Evolutionary conservation across 2,329 filamentous ascomycete genomes (phyloP).

Genomic region (Penicillium digitatum): DNA sequence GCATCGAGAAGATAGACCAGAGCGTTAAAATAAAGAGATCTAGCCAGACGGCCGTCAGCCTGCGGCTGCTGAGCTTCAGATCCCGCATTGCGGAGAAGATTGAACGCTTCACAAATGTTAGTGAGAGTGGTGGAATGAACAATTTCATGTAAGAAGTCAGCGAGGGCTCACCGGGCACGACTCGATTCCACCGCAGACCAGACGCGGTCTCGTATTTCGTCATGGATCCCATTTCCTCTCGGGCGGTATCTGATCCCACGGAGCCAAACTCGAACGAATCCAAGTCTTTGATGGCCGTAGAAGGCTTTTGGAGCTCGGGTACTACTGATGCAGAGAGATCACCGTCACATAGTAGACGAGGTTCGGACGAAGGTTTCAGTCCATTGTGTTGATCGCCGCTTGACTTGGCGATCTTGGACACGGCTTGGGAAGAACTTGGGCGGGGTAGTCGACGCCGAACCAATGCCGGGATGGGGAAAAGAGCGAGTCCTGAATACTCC

Average conservation of each 20-base stretch:
- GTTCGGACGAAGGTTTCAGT: conserved; percentile 16
- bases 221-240: conserved; percentile 6
- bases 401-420: conserved; percentile 1
- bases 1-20: conserved; percentile 39
- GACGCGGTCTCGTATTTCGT: conserved; percentile 31
- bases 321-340: not conserved
- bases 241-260: conserved; percentile 10
- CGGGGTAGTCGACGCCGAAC: conserved; percentile 29
- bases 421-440: conserved; percentile 20
- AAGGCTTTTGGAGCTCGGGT: conserved; percentile 13
- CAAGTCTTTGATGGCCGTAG: conserved; percentile 23
- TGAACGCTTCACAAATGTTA: conserved; percentile 29
- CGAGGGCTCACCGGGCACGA: conserved; percentile 29
- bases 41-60: conserved; percentile 31
- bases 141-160: not conserved
- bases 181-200: conserved; percentile 35
- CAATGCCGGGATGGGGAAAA: conserved; percentile 27
- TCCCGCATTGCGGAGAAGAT: conserved; percentile 35
- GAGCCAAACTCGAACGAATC: conserved; percentile 17
- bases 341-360: conserved; percentile 11
- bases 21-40: conserved; percentile 36
- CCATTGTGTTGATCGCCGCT: conserved; percentile 7
- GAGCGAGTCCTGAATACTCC: conserved; percentile 19
- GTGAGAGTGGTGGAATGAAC: not conserved
- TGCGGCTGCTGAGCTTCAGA: conserved; percentile 34